Evolutionary conservation across 78 protist genomes (phyloP).

Genomic region (Guillardia theta): DNA sequence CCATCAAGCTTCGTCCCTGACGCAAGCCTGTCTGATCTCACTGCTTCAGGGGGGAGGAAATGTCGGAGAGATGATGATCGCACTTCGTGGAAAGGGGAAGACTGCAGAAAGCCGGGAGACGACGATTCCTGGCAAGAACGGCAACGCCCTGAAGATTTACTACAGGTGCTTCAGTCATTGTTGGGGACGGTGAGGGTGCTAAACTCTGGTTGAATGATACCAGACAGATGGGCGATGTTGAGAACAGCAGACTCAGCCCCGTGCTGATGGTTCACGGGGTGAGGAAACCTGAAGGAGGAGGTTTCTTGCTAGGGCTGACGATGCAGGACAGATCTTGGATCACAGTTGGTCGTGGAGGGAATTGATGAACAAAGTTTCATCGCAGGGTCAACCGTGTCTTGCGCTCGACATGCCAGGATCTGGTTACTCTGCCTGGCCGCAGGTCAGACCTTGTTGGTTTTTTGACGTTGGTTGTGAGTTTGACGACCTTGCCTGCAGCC

Average conservation of each 20-base stretch:
- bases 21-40: not conserved
- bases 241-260: not conserved
- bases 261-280: not conserved
- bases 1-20: not conserved
- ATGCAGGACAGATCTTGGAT: not conserved
- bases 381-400: not conserved
- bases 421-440: conserved; percentile 6
- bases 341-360: conserved; percentile 22
- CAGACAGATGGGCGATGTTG: no score
- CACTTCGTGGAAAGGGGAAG: conserved; percentile 1
- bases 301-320: no score
- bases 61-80: conserved; percentile 28
- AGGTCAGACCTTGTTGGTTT: not conserved
- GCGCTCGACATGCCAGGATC: conserved; percentile 29
- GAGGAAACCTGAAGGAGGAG: no score
- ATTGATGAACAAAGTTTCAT: not conserved
- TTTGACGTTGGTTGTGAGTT: not conserved
- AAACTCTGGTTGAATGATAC: not conserved
- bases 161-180: not conserved
- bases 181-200: not conserved
- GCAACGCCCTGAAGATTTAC: not conserved
- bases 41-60: not conserved
- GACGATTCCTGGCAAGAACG: not conserved
- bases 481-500: not conserved
- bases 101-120: not conserved